Evolutionary conservation across 768 basidiomycete genomes (phyloP).

Genomic region (Amylocystis lapponica): DNA sequence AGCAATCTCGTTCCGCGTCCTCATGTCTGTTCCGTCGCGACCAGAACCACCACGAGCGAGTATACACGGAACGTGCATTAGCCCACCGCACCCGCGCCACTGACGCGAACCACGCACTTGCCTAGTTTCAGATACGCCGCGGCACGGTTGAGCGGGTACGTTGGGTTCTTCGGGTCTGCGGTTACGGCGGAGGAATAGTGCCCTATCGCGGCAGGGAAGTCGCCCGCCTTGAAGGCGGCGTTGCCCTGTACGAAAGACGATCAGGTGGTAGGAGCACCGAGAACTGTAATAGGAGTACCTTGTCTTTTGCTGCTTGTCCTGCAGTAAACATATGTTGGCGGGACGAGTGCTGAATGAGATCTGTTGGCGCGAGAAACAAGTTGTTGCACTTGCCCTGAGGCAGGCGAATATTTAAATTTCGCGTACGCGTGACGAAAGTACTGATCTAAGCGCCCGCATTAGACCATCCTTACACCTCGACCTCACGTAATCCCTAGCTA

Average conservation of each 20-base stretch:
- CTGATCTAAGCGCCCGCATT: too few relatives aligned
- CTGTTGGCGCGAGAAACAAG: too few relatives aligned
- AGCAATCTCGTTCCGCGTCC: slow-evolving; percentile 81
- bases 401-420: too few relatives aligned
- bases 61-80: background rate
- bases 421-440: too few relatives aligned
- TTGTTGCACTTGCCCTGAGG: too few relatives aligned
- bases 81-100: too few relatives aligned
- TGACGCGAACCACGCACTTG: slow-evolving; percentile 64
- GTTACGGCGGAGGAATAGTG: slow-evolving; percentile 82
- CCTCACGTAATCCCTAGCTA: too few relatives aligned
- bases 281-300: slow-evolving; percentile 1
- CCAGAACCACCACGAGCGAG: background rate
- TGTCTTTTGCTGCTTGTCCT: slow-evolving; percentile 14
- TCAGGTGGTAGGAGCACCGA: background rate
- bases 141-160: slow-evolving; percentile 82
- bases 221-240: slow-evolving; percentile 72
- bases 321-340: too few relatives aligned
- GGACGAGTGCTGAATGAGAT: too few relatives aligned
- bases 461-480: too few relatives aligned
- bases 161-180: slow-evolving; percentile 63
- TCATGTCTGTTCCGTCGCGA: slow-evolving; percentile 42
- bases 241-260: slow-evolving; percentile 60
- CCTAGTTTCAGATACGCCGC: slow-evolving; percentile 90
- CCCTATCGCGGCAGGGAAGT: slow-evolving; percentile 76